Evolutionary conservation across 73 alveolate genomes (phyloP).

Genomic region (Paramecium octaurelia): DNA sequence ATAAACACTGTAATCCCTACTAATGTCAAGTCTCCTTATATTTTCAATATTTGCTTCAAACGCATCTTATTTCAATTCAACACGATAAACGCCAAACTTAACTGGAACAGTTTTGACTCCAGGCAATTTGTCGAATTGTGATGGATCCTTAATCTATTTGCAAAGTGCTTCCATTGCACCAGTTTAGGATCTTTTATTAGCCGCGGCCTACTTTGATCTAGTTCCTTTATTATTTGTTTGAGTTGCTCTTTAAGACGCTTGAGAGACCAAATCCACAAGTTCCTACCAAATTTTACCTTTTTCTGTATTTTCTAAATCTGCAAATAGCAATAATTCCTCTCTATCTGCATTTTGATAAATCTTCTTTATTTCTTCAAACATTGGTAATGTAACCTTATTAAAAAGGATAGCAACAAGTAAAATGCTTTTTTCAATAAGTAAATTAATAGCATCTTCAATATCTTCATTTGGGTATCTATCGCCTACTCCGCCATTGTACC

Average conservation of each 20-base stretch:
- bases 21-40: background rate
- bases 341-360: background rate
- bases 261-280: background rate
- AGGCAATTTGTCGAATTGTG: background rate
- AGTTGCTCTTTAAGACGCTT: slow-evolving; percentile 35
- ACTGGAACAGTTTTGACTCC: background rate
- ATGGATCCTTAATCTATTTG: slow-evolving; percentile 8
- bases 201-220: background rate
- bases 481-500: background rate
- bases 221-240: slow-evolving; percentile 44
- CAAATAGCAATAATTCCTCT: slow-evolving; percentile 33
- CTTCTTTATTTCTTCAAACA: slow-evolving; percentile 39
- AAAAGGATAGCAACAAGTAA: background rate
- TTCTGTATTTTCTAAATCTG: slow-evolving; percentile 17
- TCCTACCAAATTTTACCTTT: slow-evolving; percentile 24
- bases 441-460: slow-evolving; percentile 29
- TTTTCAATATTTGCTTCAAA: slow-evolving; percentile 22
- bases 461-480: slow-evolving; percentile 29
- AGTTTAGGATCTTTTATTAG: background rate
- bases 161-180: slow-evolving; percentile 47
- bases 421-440: background rate
- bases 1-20: background rate
- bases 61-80: background rate
- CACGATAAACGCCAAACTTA: background rate
- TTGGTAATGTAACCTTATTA: background rate